Conservation (phyloP, 2,329 filamentous ascomycete genomes). For the Pyrenophora graminea region DNA sequence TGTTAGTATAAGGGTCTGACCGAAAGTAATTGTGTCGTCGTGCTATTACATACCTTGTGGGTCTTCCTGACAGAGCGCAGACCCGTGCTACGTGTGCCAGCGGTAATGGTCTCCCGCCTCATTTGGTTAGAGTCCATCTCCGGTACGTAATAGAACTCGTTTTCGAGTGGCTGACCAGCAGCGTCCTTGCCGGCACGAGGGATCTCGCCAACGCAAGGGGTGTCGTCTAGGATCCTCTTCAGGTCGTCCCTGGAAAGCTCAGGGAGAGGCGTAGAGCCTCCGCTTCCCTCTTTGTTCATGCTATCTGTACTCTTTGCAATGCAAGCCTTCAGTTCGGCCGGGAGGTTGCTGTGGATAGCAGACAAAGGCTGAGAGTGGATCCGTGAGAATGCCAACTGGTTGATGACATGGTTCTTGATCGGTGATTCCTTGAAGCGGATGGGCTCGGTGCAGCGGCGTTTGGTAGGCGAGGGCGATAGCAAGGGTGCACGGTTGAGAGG, state of each 20-base stretch:
- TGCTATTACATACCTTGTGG: conserved; percentile 75
- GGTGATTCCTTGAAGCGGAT: conserved; percentile 46
- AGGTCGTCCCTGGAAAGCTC: conserved; percentile 56
- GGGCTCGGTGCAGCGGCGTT: conserved; percentile 30
- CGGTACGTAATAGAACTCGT: conserved; percentile 95
- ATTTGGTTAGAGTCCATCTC: conserved; percentile 81
- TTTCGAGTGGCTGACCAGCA: conserved; percentile 88
- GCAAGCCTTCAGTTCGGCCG: conserved; percentile 57
- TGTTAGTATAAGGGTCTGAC: conserved; percentile 12
- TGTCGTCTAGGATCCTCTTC: conserved; percentile 71
- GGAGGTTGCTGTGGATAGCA: conserved; percentile 84
- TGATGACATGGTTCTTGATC: conserved; percentile 84
- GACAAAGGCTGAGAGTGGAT: conserved; percentile 90
- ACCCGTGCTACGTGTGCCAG: conserved; percentile 85
- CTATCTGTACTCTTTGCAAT: conserved; percentile 27
- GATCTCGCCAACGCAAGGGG: conserved; percentile 85
- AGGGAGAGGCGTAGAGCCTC: conserved; percentile 27
- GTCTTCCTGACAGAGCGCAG: conserved; percentile 89
- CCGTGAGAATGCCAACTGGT: conserved; percentile 93
- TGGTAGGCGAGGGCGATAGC: conserved; percentile 36
- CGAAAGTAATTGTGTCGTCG: no score
- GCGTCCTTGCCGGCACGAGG: conserved; percentile 91
- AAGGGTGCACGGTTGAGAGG: conserved; percentile 32
- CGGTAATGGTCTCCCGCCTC: conserved; percentile 79
- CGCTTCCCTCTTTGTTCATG: conserved; percentile 24